These are phyloP conservation scores for Pseudohalonectria lignicola DNA, from an alignment of 2,329 filamentous ascomycete species.

Conservation along the genomic window DNA sequence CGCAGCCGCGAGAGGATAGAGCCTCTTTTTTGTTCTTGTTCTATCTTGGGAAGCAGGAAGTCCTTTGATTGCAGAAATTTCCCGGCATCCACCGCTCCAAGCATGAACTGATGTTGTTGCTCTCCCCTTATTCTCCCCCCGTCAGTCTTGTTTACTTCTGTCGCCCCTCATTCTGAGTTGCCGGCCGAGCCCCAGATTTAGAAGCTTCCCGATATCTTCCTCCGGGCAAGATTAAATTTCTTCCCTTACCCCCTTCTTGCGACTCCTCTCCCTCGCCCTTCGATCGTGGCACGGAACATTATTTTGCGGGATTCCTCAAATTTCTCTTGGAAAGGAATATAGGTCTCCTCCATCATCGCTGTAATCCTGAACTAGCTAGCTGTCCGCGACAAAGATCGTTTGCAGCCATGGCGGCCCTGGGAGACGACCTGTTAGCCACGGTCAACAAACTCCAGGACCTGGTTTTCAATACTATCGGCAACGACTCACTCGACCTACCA, in stretches of 20 bases:
- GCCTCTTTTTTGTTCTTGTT: neutral
- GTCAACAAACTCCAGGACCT: constrained; percentile 98
- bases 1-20: neutral
- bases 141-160: too few relatives aligned
- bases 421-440: constrained; percentile 86
- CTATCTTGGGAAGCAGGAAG: neutral
- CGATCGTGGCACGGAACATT: too few relatives aligned
- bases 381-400: too few relatives aligned
- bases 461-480: constrained; percentile 99
- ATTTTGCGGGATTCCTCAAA: too few relatives aligned
- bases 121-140: neutral
- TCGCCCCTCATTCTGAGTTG: neutral
- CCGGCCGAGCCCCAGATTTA: neutral
- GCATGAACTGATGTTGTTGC: neutral
- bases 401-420: constrained; percentile 78
- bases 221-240: neutral
- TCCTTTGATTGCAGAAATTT: too few relatives aligned
- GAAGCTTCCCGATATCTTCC: neutral
- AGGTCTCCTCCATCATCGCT: too few relatives aligned
- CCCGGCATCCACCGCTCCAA: too few relatives aligned
- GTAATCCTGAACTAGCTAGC: too few relatives aligned
- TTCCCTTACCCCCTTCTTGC: neutral
- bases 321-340: too few relatives aligned
- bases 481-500: constrained; percentile 91
- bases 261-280: neutral